Base-by-base conservation (phyloP, 768 basidiomycete genomes). In the Lepiota venenata region DNA sequence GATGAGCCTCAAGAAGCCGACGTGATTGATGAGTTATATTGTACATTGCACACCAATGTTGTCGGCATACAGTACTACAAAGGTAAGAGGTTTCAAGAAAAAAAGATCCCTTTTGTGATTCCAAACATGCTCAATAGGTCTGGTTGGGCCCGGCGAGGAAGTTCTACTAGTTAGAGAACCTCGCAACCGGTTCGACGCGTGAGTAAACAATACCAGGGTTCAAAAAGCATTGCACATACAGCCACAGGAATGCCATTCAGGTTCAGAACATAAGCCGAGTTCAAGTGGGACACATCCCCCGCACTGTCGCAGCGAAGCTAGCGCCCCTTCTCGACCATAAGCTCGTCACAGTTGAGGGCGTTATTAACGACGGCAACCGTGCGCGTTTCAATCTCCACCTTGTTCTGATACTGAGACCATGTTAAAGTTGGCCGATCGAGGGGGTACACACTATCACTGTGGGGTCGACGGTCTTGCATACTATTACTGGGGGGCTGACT, bases 21-120 rank as follows among this genome's bases (percentile, higher is more conserved):
- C 36, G 56, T 58, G 5, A 64, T 56, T 15, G 90, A 93, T 55
- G 91, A 93, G 66, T 66, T 91, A 18, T 91, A 87, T 63, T 79
- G 83, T 40, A 74, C 69, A 12, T 47, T 84, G 62, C 66, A 66
- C 2, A 79, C 86, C 0, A 84, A 79, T 44, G 81, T 92, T 9
- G 93, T 94, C 0, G 93, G 93, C 0, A 73, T 94, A 12, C 90
- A 91, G 63, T 92, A 94, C 62, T 94, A 94, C 63, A 74, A 74
- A 64, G 87, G 87, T 82, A 32, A 1, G 67, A 59, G 3, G 39
- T 22, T 25, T 29, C 14, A 9, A 32, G 10, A 8, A 32, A 11
- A 8, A 32, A 11, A 27, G 37, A 32, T 25, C 50, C 38, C 11
- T 22, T n/a, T 6, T 39, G 49, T 58, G 16, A 27, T 3, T 62